Evolutionary conservation across 805 yeast species (phyloP), one percentile per base, ranked within the genome.

Genomic region (Cyberlindnera nakhonratchasimensis): DNA sequence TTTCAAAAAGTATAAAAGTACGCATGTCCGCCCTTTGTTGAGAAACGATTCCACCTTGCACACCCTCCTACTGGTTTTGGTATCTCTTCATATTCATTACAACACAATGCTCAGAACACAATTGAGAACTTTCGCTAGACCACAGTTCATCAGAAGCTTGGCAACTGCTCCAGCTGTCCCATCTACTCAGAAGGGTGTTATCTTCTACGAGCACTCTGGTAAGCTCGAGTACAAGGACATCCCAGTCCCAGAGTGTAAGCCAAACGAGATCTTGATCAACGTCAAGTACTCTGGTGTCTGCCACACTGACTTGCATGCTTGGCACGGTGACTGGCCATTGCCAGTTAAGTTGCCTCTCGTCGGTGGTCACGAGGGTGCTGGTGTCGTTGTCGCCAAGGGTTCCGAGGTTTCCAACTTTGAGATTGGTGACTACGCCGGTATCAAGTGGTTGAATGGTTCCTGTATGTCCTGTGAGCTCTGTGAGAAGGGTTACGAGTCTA

Each of bases 301-400:
- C 69, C 96, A 89, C 74, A 86, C 96, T 28, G 96, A 87, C 62
- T 76, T 88, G 64, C 96, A 88, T 71, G 95, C 95, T 42, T 86
- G 93, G 90, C 79, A 84, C 63, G 95, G 95, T 59, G 96, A 88
- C 70, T 87, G 95, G 95, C 93, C 95, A 39, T 71, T 83, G 64
- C 77, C 69, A 50, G 77, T 82, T 52, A 82, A 81, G 62, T 71
- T 82, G 47, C 91, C 93, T 19, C 69, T 84, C 54, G 89, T 85
- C 37, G 93, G 93, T 50, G 95, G 95, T 55, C 95, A 86, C 68
- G 95, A 86, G 68, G 95, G 93, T 69, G 90, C 91, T 22, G 95
- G 95, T 62, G 75, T 77, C 39, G 93, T 86, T 52, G 93, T 85
- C 46, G 90, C 82, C 47, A 71, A 75, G 59, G 95, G 95, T 52